These are phyloP conservation scores for Jatropha podagrica DNA, from an alignment of 441 rosid genomes.

Conservation along the genomic window DNA sequence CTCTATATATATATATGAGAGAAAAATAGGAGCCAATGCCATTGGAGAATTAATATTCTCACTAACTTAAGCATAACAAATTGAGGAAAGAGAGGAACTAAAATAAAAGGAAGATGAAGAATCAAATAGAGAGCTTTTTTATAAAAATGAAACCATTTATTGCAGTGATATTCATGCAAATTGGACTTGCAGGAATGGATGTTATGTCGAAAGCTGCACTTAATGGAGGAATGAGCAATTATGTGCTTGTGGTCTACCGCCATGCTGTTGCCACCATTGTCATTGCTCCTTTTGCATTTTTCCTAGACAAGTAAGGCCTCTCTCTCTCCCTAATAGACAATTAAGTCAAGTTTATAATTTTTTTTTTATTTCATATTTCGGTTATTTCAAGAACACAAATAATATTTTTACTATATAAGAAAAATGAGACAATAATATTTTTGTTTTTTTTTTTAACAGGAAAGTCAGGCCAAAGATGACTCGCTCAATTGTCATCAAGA, in stretches of 20 bases:
- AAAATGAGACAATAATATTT: background rate
- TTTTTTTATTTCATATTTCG: too few relatives aligned
- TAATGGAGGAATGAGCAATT: conserved; percentile 84
- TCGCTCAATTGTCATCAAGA: conserved; percentile 53
- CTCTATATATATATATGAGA: background rate
- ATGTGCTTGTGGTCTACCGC: conserved; percentile 80
- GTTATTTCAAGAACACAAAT: too few relatives aligned
- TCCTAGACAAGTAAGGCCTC: conserved; percentile 58
- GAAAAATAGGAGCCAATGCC: background rate
- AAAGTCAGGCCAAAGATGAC: conserved; percentile 89
- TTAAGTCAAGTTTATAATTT: background rate
- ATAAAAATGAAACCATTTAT: conserved; percentile 58
- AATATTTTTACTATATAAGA: too few relatives aligned
- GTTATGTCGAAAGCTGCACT: conserved; percentile 72
- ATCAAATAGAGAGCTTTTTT: conserved; percentile 5
- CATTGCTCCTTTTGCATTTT: conserved; percentile 71
- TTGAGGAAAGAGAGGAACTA: too few relatives aligned
- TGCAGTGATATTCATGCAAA: conserved; percentile 68
- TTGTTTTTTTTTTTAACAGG: conserved; percentile 34
- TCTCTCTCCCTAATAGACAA: conserved; percentile 1
- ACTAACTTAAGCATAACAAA: background rate
- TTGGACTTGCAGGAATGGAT: conserved; percentile 93
- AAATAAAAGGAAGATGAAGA: background rate
- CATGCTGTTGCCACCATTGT: conserved; percentile 77
- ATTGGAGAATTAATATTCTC: too few relatives aligned